Conservation (phyloP, 1,284 basidiomycete genomes). For the Cutaneotrichosporon cavernicola region DNA sequence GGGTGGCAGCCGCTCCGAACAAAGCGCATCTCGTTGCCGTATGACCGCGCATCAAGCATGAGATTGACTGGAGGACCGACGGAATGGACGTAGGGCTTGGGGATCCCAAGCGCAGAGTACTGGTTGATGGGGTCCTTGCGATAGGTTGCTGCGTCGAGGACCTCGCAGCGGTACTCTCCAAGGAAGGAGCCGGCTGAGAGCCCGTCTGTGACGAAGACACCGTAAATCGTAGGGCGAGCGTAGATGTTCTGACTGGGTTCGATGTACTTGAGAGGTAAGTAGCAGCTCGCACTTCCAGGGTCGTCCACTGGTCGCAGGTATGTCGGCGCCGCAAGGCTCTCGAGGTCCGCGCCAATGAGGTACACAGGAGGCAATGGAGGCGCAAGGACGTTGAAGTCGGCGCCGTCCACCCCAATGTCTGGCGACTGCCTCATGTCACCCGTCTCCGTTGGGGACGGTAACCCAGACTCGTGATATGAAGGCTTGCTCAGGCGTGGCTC, state of each 20-base stretch:
- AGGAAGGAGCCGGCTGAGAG: slow-evolving; percentile 40
- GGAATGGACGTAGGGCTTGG: slow-evolving; percentile 71
- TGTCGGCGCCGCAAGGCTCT: slow-evolving; percentile 28
- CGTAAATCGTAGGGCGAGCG: slow-evolving; percentile 46
- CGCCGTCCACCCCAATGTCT: slow-evolving; percentile 34
- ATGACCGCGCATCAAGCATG: slow-evolving; percentile 76
- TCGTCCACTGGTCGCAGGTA: slow-evolving; percentile 39
- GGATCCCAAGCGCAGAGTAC: slow-evolving; percentile 56
- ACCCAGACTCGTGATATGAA: slow-evolving; percentile 38
- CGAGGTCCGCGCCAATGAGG: slow-evolving; percentile 38
- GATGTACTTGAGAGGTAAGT: slow-evolving; percentile 43
- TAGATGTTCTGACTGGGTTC: slow-evolving; percentile 35
- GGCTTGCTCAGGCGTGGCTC: slow-evolving; percentile 25
- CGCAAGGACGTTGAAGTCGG: slow-evolving; percentile 56
- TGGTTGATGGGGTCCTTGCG: slow-evolving; percentile 58
- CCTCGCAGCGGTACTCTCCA: slow-evolving; percentile 50
- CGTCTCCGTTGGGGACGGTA: slow-evolving; percentile 49
- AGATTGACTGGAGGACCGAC: slow-evolving; percentile 76
- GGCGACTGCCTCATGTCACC: slow-evolving; percentile 40
- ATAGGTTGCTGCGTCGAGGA: slow-evolving; percentile 46
- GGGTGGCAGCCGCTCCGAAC: slow-evolving; percentile 82
- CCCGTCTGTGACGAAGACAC: slow-evolving; percentile 41
- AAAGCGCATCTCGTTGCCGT: slow-evolving; percentile 73
- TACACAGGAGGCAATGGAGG: slow-evolving; percentile 50
- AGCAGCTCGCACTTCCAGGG: slow-evolving; percentile 29